Evolutionary conservation across 78 protist species (phyloP), one percentile per base, ranked within the genome.

Genomic region (Corallochytrium limacisporum): DNA sequence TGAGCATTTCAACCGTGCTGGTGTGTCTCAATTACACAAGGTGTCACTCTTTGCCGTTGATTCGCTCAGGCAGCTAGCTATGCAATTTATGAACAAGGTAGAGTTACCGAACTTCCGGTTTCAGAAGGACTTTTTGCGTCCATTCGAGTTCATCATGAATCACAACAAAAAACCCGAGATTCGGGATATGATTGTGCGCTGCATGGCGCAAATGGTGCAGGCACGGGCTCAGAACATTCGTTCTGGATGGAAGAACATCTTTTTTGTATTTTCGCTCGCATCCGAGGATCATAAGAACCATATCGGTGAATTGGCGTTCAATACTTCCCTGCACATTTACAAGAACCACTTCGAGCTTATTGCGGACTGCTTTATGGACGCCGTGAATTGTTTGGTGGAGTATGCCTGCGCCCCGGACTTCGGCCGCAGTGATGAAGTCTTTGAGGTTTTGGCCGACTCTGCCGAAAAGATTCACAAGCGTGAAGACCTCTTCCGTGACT

Each of bases 171-270:
- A 28, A 29, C 54, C 3, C 28, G 76, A 57, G 43, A 56, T 79
- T 48, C 65, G 74, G 26, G 90, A 82, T 57, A 66, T 82, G 53
- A 65, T 81, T 10, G 69, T 80, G 55, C 68, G 62, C 24, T 78
- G 81, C 28, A 2, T 77, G 31, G 3, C 51, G 22, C 69, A 78
- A 28, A 73, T 78, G 77, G 65, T 75, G 16, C 54, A 33, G 46
- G 7, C 66, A 20, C 36, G 36, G 38, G 75, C 77, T 20, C 15
- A 38, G 29, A 62, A 80, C 76, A 85, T 94, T n/a, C 82, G 63
- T 46, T 85, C 93, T 1, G 98, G 98, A 3, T 95, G 98, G 98
- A 69, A 75, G 59, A 68, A 78, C 4, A 75, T 93, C 24, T 91
- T 91, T 53, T 72, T 65, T 2, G 82, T 90, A 7, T 65, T 88